Conservation (phyloP, 441 rosid species). For the Populus hybrid region DNA sequence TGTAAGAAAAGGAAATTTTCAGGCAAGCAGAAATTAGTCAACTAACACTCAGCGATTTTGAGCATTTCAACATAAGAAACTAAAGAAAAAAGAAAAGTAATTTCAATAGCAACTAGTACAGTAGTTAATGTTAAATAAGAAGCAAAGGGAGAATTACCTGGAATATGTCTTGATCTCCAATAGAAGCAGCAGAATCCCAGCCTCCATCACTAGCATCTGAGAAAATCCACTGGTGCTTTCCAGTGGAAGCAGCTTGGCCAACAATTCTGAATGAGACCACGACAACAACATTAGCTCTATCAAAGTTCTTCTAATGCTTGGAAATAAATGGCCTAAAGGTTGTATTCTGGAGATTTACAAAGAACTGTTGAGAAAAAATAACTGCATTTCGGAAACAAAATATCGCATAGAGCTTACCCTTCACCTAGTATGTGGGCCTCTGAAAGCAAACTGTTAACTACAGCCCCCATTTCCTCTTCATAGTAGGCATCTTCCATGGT, state of each 20-base stretch:
- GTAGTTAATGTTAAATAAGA: neutral
- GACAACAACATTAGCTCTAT: conserved; percentile 16
- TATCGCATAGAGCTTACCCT: conserved; percentile 53
- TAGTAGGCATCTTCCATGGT: conserved; percentile 65
- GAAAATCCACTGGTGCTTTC: conserved; percentile 66
- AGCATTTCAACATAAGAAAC: neutral
- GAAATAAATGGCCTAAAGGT: neutral
- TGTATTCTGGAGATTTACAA: neutral
- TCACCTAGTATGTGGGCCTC: conserved; percentile 70
- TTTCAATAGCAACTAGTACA: neutral
- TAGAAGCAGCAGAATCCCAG: conserved; percentile 18
- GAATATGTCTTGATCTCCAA: conserved; percentile 21
- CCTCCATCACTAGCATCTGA: conserved; percentile 38
- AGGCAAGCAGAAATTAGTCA: conserved; percentile 6
- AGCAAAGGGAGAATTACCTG: conserved; percentile 39
- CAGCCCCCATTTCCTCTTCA: conserved; percentile 50
- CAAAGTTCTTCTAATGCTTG: neutral
- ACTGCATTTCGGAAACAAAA: neutral
- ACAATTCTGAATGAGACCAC: conserved; percentile 44
- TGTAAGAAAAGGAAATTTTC: conserved; percentile 15
- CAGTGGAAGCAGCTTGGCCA: conserved; percentile 72
- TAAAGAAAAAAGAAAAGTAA: neutral
- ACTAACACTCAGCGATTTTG: neutral
- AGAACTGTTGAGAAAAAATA: neutral
- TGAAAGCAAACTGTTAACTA: conserved; percentile 50